Evolutionary conservation across 2,329 filamentous ascomycete species (phyloP), one percentile per base, ranked within the genome.

Genomic region (Fusarium floridanum): DNA sequence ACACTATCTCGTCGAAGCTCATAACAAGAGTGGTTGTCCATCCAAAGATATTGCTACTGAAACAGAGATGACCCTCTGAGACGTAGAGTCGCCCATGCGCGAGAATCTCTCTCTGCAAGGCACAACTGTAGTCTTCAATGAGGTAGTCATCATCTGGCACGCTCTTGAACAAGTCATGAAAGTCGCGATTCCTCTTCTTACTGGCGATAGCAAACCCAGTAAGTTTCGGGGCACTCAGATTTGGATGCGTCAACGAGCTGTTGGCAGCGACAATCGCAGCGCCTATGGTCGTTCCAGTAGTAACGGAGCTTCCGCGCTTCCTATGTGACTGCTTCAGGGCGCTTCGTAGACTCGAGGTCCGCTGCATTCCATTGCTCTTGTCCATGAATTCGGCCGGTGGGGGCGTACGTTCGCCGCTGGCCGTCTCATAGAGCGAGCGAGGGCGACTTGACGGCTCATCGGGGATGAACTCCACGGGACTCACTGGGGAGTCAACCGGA

Each of bases 1-100:
- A 95, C 22, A 98, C 94, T 67, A 99, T 94, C 83, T 99, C 97
- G 80, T 99, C 97, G 81, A 99, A 99, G 82, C 95, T 97, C 86
- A 99, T 98, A 62, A 99, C 96, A 48, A 99, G 87, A 2, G 97
- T 99, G 0, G 97, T 99, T 24, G 97, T 94, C 97, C 97, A 99
- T 64, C 97, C 97, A 56, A 99, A 90, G 75, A 99, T 99, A 81
- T 99, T 99, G 86, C 97, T 98, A 79, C 95, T 98, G 84, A 99
- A 99, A 86, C 97, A 99, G 56, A 99, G 91, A 81, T 99, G 96
- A 12, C 96, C 95, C 84, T 99, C 97, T 0, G 97, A 98, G 48
- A 99, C 94, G 80, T 99, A 99, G 16, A 99, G 88, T 45, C 97
- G 91, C 7, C 97, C 97, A 76, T 98, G 97, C 8, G 97, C 91